These are phyloP conservation scores for Mycena alexandri DNA, from an alignment of 768 basidiomycete genomes.

Conservation along the genomic window DNA sequence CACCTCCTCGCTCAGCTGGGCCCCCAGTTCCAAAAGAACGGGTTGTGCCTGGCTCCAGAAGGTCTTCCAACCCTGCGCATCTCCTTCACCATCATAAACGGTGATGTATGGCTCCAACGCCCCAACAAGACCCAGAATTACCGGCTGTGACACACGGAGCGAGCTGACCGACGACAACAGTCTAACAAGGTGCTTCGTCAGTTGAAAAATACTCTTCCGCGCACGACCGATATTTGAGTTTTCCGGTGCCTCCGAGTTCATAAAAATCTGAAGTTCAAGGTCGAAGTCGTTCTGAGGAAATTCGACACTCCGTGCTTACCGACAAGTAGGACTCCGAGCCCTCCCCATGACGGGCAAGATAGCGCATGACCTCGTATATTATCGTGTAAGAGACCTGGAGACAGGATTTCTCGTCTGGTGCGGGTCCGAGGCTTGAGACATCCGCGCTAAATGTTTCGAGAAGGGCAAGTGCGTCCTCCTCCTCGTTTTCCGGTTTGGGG, in stretches of 20 bases:
- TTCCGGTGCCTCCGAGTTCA: slow-evolving; percentile 15
- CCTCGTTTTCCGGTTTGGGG: not conserved
- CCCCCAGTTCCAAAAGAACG: slow-evolving; percentile 21
- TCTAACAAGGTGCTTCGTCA: slow-evolving; percentile 1
- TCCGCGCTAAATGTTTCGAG: not conserved
- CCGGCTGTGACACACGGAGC: slow-evolving; percentile 7
- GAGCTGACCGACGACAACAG: slow-evolving; percentile 7
- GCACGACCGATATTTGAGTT: slow-evolving; percentile 21
- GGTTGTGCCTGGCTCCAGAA: slow-evolving; percentile 33
- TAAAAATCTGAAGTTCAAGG: slow-evolving; percentile 24
- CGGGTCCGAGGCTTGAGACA: too few species aligned
- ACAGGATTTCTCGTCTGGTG: not conserved
- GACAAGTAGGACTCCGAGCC: slow-evolving; percentile 26
- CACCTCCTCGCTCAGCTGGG: slow-evolving; percentile 27
- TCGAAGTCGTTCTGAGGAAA: too few species aligned
- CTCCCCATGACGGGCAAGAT: slow-evolving; percentile 27
- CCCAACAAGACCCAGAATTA: slow-evolving; percentile 16
- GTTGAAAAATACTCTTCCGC: slow-evolving; percentile 9
- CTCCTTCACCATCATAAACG: slow-evolving; percentile 2
- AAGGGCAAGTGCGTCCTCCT: slow-evolving; percentile 3
- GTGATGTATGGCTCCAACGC: slow-evolving; percentile 19
- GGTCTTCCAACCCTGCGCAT: slow-evolving; percentile 17
- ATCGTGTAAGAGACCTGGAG: slow-evolving; percentile 17
- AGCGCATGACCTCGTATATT: slow-evolving; percentile 28
- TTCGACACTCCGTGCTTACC: not conserved